Base-by-base conservation (phyloP, 345 rosid species). In the Gossypium sturtianum region DNA sequence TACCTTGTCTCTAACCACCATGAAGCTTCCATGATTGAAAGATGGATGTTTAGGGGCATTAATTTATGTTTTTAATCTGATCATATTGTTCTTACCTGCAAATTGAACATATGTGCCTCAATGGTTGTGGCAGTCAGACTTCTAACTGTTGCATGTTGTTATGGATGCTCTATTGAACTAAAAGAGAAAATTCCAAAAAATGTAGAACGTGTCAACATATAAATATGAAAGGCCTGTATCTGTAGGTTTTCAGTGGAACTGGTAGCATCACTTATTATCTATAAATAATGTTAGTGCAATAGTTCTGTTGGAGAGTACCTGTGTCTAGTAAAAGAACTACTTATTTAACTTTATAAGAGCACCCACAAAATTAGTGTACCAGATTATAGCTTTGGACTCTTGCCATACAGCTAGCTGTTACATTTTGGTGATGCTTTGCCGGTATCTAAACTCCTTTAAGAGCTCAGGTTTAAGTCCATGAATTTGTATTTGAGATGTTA, bases 11-110 rank as follows among this genome's bases (percentile, higher is more conserved):
- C 25, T 51, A 59, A 59, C 13, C 64, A 34, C 9, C 64, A 23
- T 59, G 64, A 59, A 59, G 60, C 61, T 51, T 69, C n/a, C 13
- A 52, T 29, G 17, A 34, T 70, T 52, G n/a, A 29, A 69, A 59
- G 60, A 8, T 52, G 25, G 44, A 51, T 51, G 16, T 70, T 51
- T 52, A 70, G 73, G 47, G 9, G 60, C 60, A 52, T 29, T 70
- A 29, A 29, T 70, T 52, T 51, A 19, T 29, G 23, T 51, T 69
- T 69, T 16, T 23, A 1, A 16, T 27, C 43, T 16, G 58, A 69
- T 49, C 13, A 29, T 48, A 51, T 69, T 51, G 59, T 69, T 69
- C 16, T 51, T 27, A 9, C 22, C 44, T 51, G 60, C 15, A 27
- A 69, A 51, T 29, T 68, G 16, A 69, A 27, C 60, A 9, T 29